phyloP scores from a whole-genome alignment of 2,329 filamentous ascomycete species.

The Zasmidium citrigriseum region DNA sequence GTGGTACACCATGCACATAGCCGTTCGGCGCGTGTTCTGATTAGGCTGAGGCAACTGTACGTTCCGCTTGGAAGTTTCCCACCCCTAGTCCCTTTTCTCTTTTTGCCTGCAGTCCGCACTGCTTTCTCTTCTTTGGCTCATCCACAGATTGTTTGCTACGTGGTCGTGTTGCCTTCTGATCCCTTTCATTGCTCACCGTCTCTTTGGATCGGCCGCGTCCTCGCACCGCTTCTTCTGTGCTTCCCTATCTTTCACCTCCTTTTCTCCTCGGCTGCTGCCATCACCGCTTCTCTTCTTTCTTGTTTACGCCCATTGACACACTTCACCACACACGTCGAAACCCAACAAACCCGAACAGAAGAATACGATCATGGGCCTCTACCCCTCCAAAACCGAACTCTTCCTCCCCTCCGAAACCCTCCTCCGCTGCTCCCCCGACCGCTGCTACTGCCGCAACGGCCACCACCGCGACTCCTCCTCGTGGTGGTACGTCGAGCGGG shows the following conservation, averaged over 20 bases:
- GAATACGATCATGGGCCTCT: conserved; percentile 25
- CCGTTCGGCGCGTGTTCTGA: background rate
- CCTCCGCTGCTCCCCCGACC: conserved; percentile 22
- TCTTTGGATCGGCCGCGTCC: background rate
- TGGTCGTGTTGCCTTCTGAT: background rate
- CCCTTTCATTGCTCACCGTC: background rate
- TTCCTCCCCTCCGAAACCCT: conserved; percentile 28
- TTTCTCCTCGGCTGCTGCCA: background rate
- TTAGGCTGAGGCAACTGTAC: background rate
- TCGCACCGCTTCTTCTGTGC: background rate
- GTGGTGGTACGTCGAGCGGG: conserved; percentile 30
- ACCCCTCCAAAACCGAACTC: conserved; percentile 26
- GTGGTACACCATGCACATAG: conserved; percentile 3
- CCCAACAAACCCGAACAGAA: background rate
- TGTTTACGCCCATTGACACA: background rate
- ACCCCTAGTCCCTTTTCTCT: background rate
- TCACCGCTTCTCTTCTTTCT: background rate
- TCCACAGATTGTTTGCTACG: background rate
- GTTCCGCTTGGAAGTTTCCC: background rate
- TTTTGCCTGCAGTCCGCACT: background rate
- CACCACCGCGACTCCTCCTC: conserved; percentile 22
- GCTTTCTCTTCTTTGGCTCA: background rate
- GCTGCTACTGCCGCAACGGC: conserved; percentile 25
- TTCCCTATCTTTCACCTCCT: background rate
- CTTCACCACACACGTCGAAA: background rate